Evolutionary conservation across 768 basidiomycete genomes (phyloP).

Genomic region (Calocybe indica): DNA sequence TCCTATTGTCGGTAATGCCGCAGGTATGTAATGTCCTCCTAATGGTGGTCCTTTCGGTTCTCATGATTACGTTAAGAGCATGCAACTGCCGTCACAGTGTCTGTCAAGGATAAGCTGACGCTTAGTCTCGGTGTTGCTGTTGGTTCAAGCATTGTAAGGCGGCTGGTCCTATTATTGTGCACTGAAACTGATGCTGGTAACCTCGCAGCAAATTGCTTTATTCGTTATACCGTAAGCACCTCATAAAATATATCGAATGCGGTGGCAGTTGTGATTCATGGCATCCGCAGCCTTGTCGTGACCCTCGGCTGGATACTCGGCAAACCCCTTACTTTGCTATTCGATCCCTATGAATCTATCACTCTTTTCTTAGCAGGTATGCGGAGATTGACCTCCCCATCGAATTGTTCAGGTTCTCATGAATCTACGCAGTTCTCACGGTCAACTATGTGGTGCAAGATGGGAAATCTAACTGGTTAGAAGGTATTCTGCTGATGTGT

Average conservation of each 20-base stretch:
- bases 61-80: constrained; percentile 47
- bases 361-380: constrained; percentile 44
- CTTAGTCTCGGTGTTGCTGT: constrained; percentile 86
- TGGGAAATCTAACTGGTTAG: constrained; percentile 89
- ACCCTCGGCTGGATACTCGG: constrained; percentile 75
- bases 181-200: constrained; percentile 1
- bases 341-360: constrained; percentile 85
- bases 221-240: constrained; percentile 38
- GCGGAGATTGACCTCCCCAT: constrained; percentile 2
- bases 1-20: constrained; percentile 89
- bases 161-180: background rate
- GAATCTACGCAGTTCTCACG: constrained; percentile 48
- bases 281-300: constrained; percentile 54
- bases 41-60: background rate
- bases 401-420: constrained; percentile 9
- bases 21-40: constrained; percentile 33
- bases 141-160: constrained; percentile 72
- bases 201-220: constrained; percentile 53
- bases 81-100: constrained; percentile 86
- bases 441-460: constrained; percentile 85
- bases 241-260: background rate
- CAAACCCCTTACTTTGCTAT: constrained; percentile 75
- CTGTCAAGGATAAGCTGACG: constrained; percentile 87
- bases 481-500: constrained; percentile 70
- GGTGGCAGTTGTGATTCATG: background rate